A percentile compares a stretch with the other conserved stretches of the same genome.
These are phyloP conservation scores for Arthroderma sp. DNA, from an alignment of 2,329 filamentous ascomycete genomes.

Conservation along the genomic window DNA sequence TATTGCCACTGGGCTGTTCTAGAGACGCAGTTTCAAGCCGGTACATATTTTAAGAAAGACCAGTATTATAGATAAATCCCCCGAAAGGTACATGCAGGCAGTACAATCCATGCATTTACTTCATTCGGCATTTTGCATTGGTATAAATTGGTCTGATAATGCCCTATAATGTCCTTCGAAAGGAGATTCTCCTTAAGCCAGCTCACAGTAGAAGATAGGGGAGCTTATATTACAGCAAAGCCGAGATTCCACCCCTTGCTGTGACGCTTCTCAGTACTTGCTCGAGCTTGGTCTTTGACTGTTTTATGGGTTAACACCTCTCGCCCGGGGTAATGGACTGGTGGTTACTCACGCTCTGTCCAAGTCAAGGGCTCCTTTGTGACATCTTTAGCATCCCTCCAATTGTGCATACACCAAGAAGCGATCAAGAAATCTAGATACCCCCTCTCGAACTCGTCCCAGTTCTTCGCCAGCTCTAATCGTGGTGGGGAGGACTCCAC, in stretches of 20 bases:
- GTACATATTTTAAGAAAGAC: too few relatives aligned
- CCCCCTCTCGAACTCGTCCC: slow-evolving; percentile 5
- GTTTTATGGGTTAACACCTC: background rate
- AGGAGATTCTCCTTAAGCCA: too few relatives aligned
- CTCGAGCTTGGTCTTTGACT: slow-evolving; percentile 8
- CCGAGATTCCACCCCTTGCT: slow-evolving; percentile 1
- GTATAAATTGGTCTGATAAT: too few relatives aligned
- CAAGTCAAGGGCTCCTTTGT: slow-evolving; percentile 11
- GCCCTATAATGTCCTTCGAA: too few relatives aligned
- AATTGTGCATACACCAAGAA: slow-evolving; percentile 13
- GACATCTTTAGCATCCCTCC: slow-evolving; percentile 12
- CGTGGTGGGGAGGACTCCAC: slow-evolving; percentile 6
- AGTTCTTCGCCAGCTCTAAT: slow-evolving; percentile 8
- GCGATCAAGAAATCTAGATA: slow-evolving; percentile 12
- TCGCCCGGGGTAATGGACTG: background rate
- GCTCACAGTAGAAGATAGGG: too few relatives aligned
- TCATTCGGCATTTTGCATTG: too few relatives aligned
- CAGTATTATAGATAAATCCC: too few relatives aligned
- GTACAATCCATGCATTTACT: too few relatives aligned
- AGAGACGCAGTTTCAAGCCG: too few relatives aligned
- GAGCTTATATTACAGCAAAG: too few relatives aligned
- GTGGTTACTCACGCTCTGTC: slow-evolving; percentile 10
- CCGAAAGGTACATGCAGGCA: too few relatives aligned
- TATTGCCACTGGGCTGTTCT: too few relatives aligned
- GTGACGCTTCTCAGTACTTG: slow-evolving; percentile 4